Evolutionary conservation across 2,329 filamentous ascomycete genomes (phyloP).

Genomic region (Plenodomus tracheiphilus): DNA sequence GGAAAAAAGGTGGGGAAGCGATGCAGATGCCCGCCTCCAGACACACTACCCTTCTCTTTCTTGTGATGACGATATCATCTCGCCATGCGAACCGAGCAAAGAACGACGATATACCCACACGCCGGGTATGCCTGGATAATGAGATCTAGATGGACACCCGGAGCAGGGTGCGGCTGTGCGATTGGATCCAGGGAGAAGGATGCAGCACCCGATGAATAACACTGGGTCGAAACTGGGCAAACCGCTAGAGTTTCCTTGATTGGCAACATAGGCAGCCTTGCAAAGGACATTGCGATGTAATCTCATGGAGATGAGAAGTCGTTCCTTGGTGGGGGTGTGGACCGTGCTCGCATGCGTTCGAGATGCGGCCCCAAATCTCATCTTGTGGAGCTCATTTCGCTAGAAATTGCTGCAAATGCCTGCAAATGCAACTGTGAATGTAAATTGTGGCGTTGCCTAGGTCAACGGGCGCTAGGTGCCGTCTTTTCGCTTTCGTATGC

Average conservation of each 20-base stretch:
- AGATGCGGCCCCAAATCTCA: not conserved
- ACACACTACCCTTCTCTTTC: slow-evolving; percentile 24
- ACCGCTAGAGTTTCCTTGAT: slow-evolving; percentile 4
- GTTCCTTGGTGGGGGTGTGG: slow-evolving; percentile 26
- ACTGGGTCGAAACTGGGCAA: slow-evolving; percentile 5
- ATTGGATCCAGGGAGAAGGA: slow-evolving; percentile 5
- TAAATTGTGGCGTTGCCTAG: slow-evolving; percentile 24
- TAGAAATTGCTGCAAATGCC: slow-evolving; percentile 32
- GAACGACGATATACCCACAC: slow-evolving; percentile 15
- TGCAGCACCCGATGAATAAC: not conserved
- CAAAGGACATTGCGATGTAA: slow-evolving; percentile 35
- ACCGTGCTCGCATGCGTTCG: slow-evolving; percentile 22
- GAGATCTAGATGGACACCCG: not conserved
- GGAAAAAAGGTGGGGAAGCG: slow-evolving; percentile 19
- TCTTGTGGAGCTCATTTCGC: slow-evolving; percentile 46
- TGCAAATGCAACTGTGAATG: slow-evolving; percentile 20
- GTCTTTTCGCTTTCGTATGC: slow-evolving; percentile 10
- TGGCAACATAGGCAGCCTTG: slow-evolving; percentile 11
- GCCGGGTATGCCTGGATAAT: slow-evolving; percentile 16
- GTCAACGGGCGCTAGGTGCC: slow-evolving; percentile 10
- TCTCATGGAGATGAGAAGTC: slow-evolving; percentile 39
- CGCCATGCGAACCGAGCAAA: slow-evolving; percentile 15
- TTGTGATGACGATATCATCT: slow-evolving; percentile 21
- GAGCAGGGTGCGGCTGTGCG: too few relatives aligned
- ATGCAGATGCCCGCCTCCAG: slow-evolving; percentile 8